Conservation (phyloP, 768 basidiomycete genomes). For the Boletus sp. region DNA sequence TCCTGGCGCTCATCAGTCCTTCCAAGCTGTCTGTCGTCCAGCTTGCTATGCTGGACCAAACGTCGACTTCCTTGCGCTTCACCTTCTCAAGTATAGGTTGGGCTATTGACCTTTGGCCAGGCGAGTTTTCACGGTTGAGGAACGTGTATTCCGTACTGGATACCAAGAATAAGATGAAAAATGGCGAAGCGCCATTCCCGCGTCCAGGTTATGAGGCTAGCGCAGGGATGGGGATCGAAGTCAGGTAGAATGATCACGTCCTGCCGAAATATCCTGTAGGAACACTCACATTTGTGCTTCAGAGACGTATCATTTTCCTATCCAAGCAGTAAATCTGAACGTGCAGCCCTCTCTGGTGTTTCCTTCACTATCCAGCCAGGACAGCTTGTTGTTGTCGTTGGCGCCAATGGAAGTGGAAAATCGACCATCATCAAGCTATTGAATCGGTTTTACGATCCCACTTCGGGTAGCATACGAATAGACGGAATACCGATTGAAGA, state of each 20-base stretch:
- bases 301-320: slow-evolving; percentile 57
- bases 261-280: not conserved
- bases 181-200: slow-evolving; percentile 28
- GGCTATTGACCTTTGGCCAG: slow-evolving; percentile 8
- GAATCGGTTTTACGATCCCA: slow-evolving; percentile 32
- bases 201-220: slow-evolving; percentile 11
- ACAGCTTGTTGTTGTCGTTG: slow-evolving; percentile 36
- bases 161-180: slow-evolving; percentile 24
- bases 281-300: not conserved
- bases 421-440: slow-evolving; percentile 42
- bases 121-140: slow-evolving; percentile 19
- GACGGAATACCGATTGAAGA: slow-evolving; percentile 37
- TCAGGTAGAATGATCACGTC: slow-evolving; percentile 10
- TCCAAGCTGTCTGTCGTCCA: slow-evolving; percentile 28
- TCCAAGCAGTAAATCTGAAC: slow-evolving; percentile 36
- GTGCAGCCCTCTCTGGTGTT: slow-evolving; percentile 23
- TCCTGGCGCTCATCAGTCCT: slow-evolving; percentile 26
- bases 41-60: slow-evolving; percentile 31
- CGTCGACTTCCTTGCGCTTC: slow-evolving; percentile 20
- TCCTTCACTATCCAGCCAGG: slow-evolving; percentile 33
- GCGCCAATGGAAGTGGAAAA: slow-evolving; percentile 35
- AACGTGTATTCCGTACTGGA: slow-evolving; percentile 22
- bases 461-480: slow-evolving; percentile 37
- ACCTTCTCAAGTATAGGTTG: slow-evolving; percentile 20
- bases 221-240: slow-evolving; percentile 17